Conservation (phyloP, 306 rosid genomes). For the Prunus persica region Prunus_persica_NCBIv2 NC_034011.1:26774001-26774500, state of each 20-base stretch:
- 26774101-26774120: slow-evolving; percentile 97
- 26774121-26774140: slow-evolving; percentile 92
- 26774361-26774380: slow-evolving; percentile 56
- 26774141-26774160: slow-evolving; percentile 67
- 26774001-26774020: slow-evolving; percentile 54
- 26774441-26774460: not conserved
- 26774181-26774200: slow-evolving; percentile 83
- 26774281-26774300: slow-evolving; percentile 44
- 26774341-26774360: slow-evolving; percentile 92
- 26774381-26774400: not conserved
- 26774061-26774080: slow-evolving; percentile 84
- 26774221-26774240: not conserved
- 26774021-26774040: slow-evolving; percentile 77
- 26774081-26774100: slow-evolving; percentile 93
- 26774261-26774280: not conserved
- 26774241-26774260: not conserved
- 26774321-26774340: slow-evolving; percentile 97
- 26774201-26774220: slow-evolving; percentile 2
- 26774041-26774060: slow-evolving; percentile 98
- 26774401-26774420: not conserved
- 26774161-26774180: slow-evolving; percentile 81
- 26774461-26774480: slow-evolving; percentile 51
- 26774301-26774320: slow-evolving; percentile 87
- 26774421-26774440: not conserved
- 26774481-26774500: slow-evolving; percentile 68